Conservation (phyloP, 805 yeast species). For the Pichia insulana region DNA sequence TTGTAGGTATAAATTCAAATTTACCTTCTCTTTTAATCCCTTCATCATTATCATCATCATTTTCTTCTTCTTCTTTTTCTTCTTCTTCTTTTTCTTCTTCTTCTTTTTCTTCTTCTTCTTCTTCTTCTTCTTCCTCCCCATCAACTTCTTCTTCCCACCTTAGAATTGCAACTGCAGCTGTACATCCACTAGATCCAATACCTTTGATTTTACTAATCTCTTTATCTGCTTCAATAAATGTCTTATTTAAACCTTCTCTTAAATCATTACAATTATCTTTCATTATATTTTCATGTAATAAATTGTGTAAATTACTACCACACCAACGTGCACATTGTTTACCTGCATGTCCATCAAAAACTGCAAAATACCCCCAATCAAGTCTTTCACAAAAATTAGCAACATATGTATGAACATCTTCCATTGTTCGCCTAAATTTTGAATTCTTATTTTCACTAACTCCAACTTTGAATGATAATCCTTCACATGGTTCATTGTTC, state of each 20-base stretch:
- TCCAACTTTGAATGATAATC: constrained; percentile 74
- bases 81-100: not conserved
- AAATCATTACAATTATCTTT: constrained; percentile 42
- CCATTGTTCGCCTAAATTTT: constrained; percentile 82
- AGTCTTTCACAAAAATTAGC: constrained; percentile 85
- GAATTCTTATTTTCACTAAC: constrained; percentile 85
- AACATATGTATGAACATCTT: constrained; percentile 88
- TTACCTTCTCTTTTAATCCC: not conserved
- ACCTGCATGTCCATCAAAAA: constrained; percentile 98
- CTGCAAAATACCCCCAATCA: constrained; percentile 93
- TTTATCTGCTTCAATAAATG: constrained; percentile 71
- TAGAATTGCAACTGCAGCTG: constrained; percentile 89
- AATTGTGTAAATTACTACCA: constrained; percentile 71
- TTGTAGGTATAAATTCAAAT: constrained; percentile 41
- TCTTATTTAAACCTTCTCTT: constrained; percentile 53
- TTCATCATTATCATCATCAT: not conserved
- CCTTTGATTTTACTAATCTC: constrained; percentile 46
- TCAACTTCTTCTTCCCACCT: constrained; percentile 60
- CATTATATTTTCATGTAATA: constrained; percentile 52
- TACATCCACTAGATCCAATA: constrained; percentile 77
- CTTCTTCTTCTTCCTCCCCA: constrained; percentile 7
- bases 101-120: constrained; percentile 2
- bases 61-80: not conserved
- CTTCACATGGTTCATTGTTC: constrained; percentile 35
- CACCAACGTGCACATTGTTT: constrained; percentile 90